Conservation (phyloP, 352 stramenopile genomes). For the Globisporangium nunn region DNA sequence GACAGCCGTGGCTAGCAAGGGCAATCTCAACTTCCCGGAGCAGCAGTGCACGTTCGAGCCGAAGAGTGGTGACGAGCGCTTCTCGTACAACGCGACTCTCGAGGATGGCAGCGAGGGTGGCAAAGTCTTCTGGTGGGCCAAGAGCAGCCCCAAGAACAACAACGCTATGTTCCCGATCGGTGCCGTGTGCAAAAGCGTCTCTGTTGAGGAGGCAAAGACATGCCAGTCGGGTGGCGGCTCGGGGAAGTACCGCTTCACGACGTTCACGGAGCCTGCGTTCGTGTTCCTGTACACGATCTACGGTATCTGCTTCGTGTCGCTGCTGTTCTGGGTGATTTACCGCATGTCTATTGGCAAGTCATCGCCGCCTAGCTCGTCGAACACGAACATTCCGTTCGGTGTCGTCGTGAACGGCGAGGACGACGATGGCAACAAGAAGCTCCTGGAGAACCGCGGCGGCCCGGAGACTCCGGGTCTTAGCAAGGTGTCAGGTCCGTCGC, state of each 20-base stretch:
- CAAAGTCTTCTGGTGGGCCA: slow-evolving; percentile 46
- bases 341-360: slow-evolving; percentile 11
- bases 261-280: slow-evolving; percentile 41
- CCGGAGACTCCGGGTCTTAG: slow-evolving; percentile 35
- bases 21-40: slow-evolving; percentile 16
- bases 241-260: slow-evolving; percentile 39
- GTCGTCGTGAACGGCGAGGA: slow-evolving; percentile 15
- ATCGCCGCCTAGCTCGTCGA: slow-evolving; percentile 12
- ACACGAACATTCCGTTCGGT: slow-evolving; percentile 7
- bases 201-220: slow-evolving; percentile 15
- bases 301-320: slow-evolving; percentile 24
- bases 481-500: slow-evolving; percentile 23
- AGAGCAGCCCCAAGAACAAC: slow-evolving; percentile 58
- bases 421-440: slow-evolving; percentile 43
- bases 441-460: slow-evolving; percentile 44
- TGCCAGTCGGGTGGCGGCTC: slow-evolving; percentile 18
- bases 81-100: slow-evolving; percentile 45
- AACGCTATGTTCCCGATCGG: slow-evolving; percentile 60
- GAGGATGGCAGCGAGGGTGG: slow-evolving; percentile 34
- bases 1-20: slow-evolving; percentile 22
- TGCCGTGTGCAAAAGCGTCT: slow-evolving; percentile 28
- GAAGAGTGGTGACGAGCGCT: slow-evolving; percentile 21
- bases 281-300: slow-evolving; percentile 49
- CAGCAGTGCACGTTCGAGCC: slow-evolving; percentile 45
- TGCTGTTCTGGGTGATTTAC: slow-evolving; percentile 23